phyloP scores from a whole-genome alignment of 2,329 filamentous ascomycete genomes.

The Microcyclospora tardicrescens region DNA sequence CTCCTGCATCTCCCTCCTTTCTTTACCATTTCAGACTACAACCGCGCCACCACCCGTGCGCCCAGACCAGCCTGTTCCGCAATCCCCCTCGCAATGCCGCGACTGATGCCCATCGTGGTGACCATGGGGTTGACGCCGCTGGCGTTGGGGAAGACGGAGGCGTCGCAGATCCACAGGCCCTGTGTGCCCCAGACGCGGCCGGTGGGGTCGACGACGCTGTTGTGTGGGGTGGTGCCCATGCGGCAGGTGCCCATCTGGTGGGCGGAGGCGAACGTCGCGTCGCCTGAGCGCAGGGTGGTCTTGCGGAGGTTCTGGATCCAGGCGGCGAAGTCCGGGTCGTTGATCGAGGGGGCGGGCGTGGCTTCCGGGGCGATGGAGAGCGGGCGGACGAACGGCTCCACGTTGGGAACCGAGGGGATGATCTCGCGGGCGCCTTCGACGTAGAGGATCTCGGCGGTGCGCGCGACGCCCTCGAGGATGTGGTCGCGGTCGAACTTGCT shows the following conservation, averaged over 20 bases:
- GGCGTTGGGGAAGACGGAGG: slow-evolving; percentile 62
- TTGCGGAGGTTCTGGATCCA: slow-evolving; percentile 46
- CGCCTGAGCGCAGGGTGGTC: slow-evolving; percentile 36
- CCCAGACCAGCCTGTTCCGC: slow-evolving; percentile 13
- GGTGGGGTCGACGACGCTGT: slow-evolving; percentile 31
- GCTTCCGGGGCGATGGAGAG: slow-evolving; percentile 8
- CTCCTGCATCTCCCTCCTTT: no score
- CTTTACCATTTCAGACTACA: no score
- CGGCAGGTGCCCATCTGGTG: slow-evolving; percentile 72
- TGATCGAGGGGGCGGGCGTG: slow-evolving; percentile 27
- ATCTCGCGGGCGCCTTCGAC: slow-evolving; percentile 72
- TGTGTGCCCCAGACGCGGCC: slow-evolving; percentile 50
- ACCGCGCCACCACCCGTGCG: no score
- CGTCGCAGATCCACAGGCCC: slow-evolving; percentile 57
- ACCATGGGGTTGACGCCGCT: slow-evolving; percentile 76
- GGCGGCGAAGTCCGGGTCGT: slow-evolving; percentile 45
- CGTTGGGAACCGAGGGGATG: slow-evolving; percentile 47
- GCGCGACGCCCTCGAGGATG: slow-evolving; percentile 58
- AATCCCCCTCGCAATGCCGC: slow-evolving; percentile 49
- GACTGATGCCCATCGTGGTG: slow-evolving; percentile 57
- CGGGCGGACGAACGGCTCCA: slow-evolving; percentile 49
- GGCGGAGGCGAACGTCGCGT: slow-evolving; percentile 50
- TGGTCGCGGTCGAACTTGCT: slow-evolving; percentile 61
- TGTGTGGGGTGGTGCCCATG: slow-evolving; percentile 44
- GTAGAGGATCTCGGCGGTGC: slow-evolving; percentile 63